Evolutionary conservation across 139 green algal genomes (phyloP), one percentile per base, ranked within the genome.

Genomic region (Tetradesmus obliquus): DNA sequence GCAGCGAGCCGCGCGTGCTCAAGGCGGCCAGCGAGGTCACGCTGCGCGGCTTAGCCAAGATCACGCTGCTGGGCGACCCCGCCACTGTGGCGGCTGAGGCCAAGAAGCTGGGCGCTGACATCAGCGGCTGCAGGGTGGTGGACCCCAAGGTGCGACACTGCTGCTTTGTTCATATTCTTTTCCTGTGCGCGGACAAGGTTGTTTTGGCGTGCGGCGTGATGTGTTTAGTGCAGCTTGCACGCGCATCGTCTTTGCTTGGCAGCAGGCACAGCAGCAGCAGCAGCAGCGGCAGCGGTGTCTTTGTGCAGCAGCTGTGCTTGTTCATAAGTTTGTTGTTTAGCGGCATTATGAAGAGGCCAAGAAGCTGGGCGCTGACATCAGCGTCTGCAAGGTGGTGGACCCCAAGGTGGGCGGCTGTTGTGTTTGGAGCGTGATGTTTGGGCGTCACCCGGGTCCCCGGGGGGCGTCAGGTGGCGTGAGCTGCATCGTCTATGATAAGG

Each of bases 61-160:
- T 99, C 82, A 98, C 94, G 0, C 91, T 99, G 55, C 95, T 99
- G 84, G 97, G 97, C n/a, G 93, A 96, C 69, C 88, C 88, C 0
- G 93, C 92, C 9, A 55, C 89, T 2, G 94, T 99, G 24, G 15
- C 24, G 10, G 91, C 93, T 3, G 93, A 97, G 87, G 95, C 94
- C 2, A 84, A 89, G 54, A 94, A 94, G 81, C 91, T 96, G 45
- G 94, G 93, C 24, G 79, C 97, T 20, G 96, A 99, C 93, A 93
- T 99, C 20, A 94, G 89, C 15, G 69, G 82, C 7, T 94, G 90
- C 84, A 86, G 51, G 1, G 89, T 99, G 15, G 79, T 97, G 13
- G 90, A 98, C 91, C 95, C 94, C 24, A 51, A 92, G 85, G 93
- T 93, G 71, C 55, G 90, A 1, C 79, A 13, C 74, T 53, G 74